These are phyloP conservation scores for Colletotrichum eremochloae DNA, from an alignment of 2,329 filamentous ascomycete species.

Conservation along the genomic window DNA sequence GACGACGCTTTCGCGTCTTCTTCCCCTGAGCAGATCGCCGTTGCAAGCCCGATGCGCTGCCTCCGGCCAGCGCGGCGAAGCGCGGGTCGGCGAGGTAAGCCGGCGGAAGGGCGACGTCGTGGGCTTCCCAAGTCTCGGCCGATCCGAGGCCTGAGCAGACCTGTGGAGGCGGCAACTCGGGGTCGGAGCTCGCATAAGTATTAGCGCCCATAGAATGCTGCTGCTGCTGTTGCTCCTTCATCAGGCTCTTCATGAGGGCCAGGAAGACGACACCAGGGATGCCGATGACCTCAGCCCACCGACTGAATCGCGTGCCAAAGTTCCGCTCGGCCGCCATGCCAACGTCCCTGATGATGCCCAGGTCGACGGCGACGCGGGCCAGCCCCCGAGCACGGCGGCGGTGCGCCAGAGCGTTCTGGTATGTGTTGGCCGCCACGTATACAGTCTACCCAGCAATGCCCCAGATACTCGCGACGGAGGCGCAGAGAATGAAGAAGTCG, in stretches of 20 bases:
- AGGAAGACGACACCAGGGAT: constrained; percentile 44
- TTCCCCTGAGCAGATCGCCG: too few relatives aligned
- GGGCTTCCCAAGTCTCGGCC: too few relatives aligned
- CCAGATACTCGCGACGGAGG: constrained; percentile 49
- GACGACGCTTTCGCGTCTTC: too few relatives aligned
- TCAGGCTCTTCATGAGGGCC: constrained; percentile 42
- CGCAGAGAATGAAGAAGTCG: constrained; percentile 55
- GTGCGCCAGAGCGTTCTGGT: constrained; percentile 46
- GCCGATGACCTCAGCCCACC: constrained; percentile 43
- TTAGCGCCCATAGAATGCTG: too few relatives aligned
- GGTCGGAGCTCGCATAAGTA: too few relatives aligned
- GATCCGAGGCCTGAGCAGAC: too few relatives aligned
- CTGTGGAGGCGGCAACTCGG: too few relatives aligned
- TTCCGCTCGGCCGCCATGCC: constrained; percentile 21
- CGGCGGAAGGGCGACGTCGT: too few relatives aligned
- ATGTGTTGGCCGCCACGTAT: constrained; percentile 51
- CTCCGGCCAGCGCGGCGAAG: too few relatives aligned
- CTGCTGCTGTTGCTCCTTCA: background rate
- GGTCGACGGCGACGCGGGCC: constrained; percentile 17
- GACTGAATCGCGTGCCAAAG: constrained; percentile 1
- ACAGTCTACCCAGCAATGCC: constrained; percentile 52
- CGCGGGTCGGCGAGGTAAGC: too few relatives aligned
- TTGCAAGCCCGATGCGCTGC: too few relatives aligned
- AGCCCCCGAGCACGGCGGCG: constrained; percentile 31
- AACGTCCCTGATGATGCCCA: constrained; percentile 35